Conservation (phyloP, 2,329 filamentous ascomycete genomes). For the Colletotrichum tabaci region DNA sequence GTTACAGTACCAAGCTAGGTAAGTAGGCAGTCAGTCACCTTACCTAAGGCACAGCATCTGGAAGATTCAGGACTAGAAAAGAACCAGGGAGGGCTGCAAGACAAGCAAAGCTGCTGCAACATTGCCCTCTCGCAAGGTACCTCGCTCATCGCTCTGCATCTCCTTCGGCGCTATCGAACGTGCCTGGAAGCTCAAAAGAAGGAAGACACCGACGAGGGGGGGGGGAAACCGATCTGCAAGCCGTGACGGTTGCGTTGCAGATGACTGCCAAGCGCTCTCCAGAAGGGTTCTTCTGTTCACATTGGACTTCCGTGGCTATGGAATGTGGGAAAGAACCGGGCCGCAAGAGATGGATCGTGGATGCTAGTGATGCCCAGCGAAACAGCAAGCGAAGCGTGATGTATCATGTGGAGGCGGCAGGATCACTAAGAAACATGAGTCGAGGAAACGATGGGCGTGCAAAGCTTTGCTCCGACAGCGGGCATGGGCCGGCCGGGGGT, state of each 20-base stretch:
- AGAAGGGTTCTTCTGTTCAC: background rate
- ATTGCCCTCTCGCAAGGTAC: background rate
- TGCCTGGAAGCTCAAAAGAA: slow-evolving; percentile 1
- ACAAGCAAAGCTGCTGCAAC: background rate
- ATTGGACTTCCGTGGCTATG: background rate
- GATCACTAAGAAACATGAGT: slow-evolving; percentile 40
- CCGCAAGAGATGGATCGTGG: background rate
- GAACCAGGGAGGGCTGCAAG: background rate
- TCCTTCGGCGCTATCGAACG: slow-evolving; percentile 1
- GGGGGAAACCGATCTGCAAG: background rate
- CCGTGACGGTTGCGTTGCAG: background rate
- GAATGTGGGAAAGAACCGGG: slow-evolving; percentile 26
- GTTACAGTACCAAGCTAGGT: too few species aligned
- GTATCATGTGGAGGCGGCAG: slow-evolving; percentile 24
- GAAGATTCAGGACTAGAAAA: background rate
- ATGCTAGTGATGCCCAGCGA: slow-evolving; percentile 8
- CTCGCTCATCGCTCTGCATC: background rate
- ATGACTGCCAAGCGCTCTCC: background rate
- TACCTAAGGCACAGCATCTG: background rate
- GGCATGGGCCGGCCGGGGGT: slow-evolving; percentile 26
- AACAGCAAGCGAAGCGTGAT: background rate
- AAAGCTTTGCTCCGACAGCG: slow-evolving; percentile 40
- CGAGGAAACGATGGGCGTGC: slow-evolving; percentile 11
- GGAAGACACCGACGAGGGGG: too few species aligned
- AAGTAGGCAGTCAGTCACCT: background rate